Evolutionary conservation across 2,329 filamentous ascomycete species (phyloP), one percentile per base, ranked within the genome.

Genomic region (Nigrograna mackinnonii): DNA sequence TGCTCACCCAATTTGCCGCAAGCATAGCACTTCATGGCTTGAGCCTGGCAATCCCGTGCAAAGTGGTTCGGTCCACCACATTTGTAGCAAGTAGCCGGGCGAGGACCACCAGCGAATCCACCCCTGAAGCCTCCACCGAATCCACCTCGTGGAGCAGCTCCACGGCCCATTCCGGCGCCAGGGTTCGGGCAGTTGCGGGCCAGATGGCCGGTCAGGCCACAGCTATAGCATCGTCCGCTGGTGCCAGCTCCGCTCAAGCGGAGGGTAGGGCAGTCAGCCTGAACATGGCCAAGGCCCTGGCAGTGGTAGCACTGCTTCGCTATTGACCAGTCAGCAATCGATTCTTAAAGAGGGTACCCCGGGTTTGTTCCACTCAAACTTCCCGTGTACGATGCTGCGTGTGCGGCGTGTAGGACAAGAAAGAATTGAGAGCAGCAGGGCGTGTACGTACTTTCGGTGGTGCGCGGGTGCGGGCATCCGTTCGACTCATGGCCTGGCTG

Each of bases 251-350:
- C 91, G 72, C 85, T 95, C 70, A 99, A 75, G 59, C 94, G 90
- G 54, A 99, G 83, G 50, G 94, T 97, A 63, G 94, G 94, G 82
- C 94, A 99, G 73, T 99, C 94, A 58, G 94, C 94, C 79, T 99
- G 94, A 63, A 99, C 94, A 70, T 99, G 94, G 57, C 94, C 94
- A 49, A 97, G 83, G 46, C 94, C 94, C 79, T 97, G 94, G 81
- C 94, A 99, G 78, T 97, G 94, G 73, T 99, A 99, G 84, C 94
- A 99, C 80, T 99, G 94, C 85, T 99, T 99, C 39, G 91, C 91
- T 85, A 62, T 47, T 35, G 37, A 17, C 16, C 16, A 9, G 31
- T 33, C 31, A 33, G 31, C 16, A 17, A 17, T 28, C n/a, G 24
- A 9, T 28, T n/a, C n/a, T n/a, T n/a, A n/a, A n/a, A n/a, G n/a